Base-by-base conservation (phyloP, 2,329 filamentous ascomycete genomes). In the Rutstroemia sp. region DNA sequence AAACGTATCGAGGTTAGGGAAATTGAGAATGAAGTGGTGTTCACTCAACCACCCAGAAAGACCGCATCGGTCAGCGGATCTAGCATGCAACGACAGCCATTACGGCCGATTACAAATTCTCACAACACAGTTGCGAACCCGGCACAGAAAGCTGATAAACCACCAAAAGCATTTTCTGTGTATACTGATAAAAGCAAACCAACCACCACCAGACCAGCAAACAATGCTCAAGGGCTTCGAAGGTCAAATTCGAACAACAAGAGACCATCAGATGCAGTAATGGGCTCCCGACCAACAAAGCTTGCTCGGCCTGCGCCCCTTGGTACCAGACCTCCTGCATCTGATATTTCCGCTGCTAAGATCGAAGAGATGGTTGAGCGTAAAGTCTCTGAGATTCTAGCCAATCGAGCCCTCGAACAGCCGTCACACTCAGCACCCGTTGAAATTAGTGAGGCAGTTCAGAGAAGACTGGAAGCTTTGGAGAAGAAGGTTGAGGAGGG, bases 1-100 rank as follows among this genome's bases (percentile, higher is more conserved):
- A 96, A 96, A 76, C 90, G 95, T 67, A 96, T 97, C 64, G 92
- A 97, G 71, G 87, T 96, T 10, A 86, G 90, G 51, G 94, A 97
- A 71, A 89, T 96, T 57, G 92, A 97, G 71, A 97, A 97, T 67
- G 91, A 96, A 68, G 87, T 95, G 4, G 86, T 96, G 42, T 95
- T 89, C 75, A 90, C 88, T 68, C 85, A 88, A 54, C 80, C 82
- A 55, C 83, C 86, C 27, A 79, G 83, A 56, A 76, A 79, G n/a
- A 73, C 51, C 65, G 70, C 63, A 62, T 73, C 61, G 17, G 56
- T 74, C n/a, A 66, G 71, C 3, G 75, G 75, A 7, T 62, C 72
- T 3, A 67, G 69, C 27, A 72, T 78, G 12, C 74, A 77, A 54
- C 81, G 92, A 16, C 91, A 96, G 68, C 90, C 92, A 9, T 73